These are phyloP conservation scores for Apiospora malaysiana DNA, from an alignment of 2,329 filamentous ascomycete genomes.

Conservation along the genomic window DNA sequence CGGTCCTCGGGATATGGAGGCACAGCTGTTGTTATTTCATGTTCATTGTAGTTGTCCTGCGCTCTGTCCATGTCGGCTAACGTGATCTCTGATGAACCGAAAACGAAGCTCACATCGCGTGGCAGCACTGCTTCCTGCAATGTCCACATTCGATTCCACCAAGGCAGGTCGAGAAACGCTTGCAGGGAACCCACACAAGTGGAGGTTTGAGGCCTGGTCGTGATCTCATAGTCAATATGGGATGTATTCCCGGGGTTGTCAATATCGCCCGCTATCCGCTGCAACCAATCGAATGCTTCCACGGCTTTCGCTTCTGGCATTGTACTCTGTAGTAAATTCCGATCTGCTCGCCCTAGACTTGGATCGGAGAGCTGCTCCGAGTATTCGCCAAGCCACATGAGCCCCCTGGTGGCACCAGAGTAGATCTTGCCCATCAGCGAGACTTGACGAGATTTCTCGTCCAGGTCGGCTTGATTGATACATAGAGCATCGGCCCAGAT, in stretches of 20 bases:
- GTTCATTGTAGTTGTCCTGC: not conserved
- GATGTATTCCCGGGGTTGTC: not conserved
- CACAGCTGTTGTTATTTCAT: not conserved
- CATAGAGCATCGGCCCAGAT: constrained; percentile 28
- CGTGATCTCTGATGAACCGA: constrained; percentile 18
- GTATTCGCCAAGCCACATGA: constrained; percentile 23
- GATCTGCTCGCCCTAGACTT: not conserved
- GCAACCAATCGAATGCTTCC: constrained; percentile 1
- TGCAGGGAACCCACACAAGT: not conserved
- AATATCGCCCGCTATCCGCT: not conserved
- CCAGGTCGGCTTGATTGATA: constrained; percentile 24
- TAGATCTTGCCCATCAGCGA: constrained; percentile 26
- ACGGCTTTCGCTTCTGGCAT: not conserved
- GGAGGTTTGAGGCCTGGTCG: not conserved
- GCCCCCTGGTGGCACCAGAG: not conserved
- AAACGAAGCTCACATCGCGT: constrained; percentile 18
- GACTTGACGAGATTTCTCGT: constrained; percentile 23
- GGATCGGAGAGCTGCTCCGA: not conserved
- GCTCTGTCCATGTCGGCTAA: not conserved
- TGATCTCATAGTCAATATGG: not conserved
- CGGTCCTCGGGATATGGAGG: not conserved
- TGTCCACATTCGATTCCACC: constrained; percentile 27
- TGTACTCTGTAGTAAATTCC: not conserved
- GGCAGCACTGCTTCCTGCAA: constrained; percentile 24
- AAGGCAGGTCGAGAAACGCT: constrained; percentile 9